Conservation (phyloP, 1,284 basidiomycete species). For the Leccinum ponderosum region DNA sequence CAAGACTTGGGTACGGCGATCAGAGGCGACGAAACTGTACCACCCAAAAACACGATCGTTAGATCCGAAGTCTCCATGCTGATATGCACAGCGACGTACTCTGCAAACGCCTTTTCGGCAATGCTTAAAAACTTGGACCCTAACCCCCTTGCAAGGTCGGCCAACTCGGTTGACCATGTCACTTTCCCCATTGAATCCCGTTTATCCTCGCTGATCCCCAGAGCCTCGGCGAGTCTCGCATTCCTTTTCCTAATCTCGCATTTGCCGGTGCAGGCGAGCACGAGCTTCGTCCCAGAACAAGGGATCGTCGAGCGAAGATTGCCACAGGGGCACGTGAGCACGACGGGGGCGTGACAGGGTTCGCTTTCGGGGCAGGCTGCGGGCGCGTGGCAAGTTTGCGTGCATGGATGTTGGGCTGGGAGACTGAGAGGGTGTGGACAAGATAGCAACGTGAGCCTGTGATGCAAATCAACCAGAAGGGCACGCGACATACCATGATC, state of each 20-base stretch:
- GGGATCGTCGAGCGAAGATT: constrained; percentile 69
- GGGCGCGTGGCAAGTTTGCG: constrained; percentile 81
- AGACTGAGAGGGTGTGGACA: constrained; percentile 38
- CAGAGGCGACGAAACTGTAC: constrained; percentile 64
- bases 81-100: constrained; percentile 45
- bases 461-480: neutral
- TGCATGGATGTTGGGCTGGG: constrained; percentile 70
- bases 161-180: constrained; percentile 63
- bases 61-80: neutral
- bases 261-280: constrained; percentile 78
- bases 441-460: neutral
- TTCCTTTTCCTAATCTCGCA: constrained; percentile 85
- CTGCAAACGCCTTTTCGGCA: constrained; percentile 78
- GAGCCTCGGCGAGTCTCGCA: constrained; percentile 80
- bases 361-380: constrained; percentile 77
- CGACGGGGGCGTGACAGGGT: constrained; percentile 68
- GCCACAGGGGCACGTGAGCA: constrained; percentile 78
- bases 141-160: constrained; percentile 49
- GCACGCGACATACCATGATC: constrained; percentile 63
- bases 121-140: constrained; percentile 61
- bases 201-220: constrained; percentile 69
- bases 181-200: constrained; percentile 40
- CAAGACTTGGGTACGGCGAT: constrained; percentile 71
- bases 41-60: neutral
- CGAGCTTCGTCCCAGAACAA: constrained; percentile 54